phyloP scores from a whole-genome alignment of 140 eudicot species.

The Ambrosia hybrid region DNA sequence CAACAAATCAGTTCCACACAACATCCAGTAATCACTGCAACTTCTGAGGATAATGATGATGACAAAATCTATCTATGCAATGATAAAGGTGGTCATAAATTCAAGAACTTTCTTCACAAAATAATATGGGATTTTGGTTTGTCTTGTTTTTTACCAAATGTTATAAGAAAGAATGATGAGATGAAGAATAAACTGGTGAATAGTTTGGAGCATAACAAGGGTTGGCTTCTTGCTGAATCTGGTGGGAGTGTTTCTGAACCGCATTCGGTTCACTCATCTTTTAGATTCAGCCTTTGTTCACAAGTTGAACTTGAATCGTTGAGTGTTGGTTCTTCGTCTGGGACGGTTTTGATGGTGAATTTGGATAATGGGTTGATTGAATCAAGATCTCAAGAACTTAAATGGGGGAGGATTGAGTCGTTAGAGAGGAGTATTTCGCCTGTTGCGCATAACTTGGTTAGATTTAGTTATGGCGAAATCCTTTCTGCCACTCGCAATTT shows the following conservation, averaged over 20 bases:
- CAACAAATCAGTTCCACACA: constrained; percentile 48
- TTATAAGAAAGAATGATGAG: constrained; percentile 24
- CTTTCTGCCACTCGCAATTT: constrained; percentile 76
- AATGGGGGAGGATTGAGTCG: constrained; percentile 77
- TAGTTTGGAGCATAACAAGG: constrained; percentile 74
- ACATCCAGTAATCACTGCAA: constrained; percentile 21
- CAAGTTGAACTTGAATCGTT: constrained; percentile 90
- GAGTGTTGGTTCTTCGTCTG: constrained; percentile 55
- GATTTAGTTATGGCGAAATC: constrained; percentile 73
- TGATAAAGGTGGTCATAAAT: constrained; percentile 43
- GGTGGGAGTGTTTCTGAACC: constrained; percentile 66
- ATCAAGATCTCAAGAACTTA: constrained; percentile 60
- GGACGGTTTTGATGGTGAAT: constrained; percentile 98
- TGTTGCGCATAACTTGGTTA: constrained; percentile 62
- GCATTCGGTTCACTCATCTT: constrained; percentile 87
- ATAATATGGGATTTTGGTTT: constrained; percentile 90
- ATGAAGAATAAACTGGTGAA: constrained; percentile 22
- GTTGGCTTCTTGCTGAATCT: constrained; percentile 91
- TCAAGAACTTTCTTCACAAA: constrained; percentile 60
- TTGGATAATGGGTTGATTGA: constrained; percentile 74
- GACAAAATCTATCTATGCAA: constrained; percentile 22
- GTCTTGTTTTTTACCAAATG: constrained; percentile 56
- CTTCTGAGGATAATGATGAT: constrained; percentile 31
- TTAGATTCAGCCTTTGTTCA: constrained; percentile 88
- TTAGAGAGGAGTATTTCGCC: constrained; percentile 92